A percentile compares a stretch with the other conserved stretches of the same genome.
Evolutionary conservation across 1,284 basidiomycete genomes (phyloP).

Genomic region (Boletus smithii): DNA sequence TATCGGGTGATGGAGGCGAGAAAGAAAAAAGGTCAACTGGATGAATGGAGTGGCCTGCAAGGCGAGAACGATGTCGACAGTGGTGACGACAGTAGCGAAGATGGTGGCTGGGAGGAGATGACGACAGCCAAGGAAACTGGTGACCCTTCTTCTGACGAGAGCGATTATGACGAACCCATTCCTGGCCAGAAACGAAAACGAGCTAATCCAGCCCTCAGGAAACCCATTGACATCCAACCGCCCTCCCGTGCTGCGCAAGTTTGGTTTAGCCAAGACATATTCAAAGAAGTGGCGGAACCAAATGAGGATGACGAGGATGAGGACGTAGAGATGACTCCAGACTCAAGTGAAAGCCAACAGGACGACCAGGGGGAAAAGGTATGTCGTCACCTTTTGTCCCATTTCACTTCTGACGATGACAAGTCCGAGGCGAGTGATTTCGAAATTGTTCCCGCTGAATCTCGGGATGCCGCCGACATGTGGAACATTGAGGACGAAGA

Average conservation of each 20-base stretch:
- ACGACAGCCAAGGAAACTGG: slow-evolving; percentile 60
- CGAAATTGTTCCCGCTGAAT: slow-evolving; percentile 31
- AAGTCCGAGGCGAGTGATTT: slow-evolving; percentile 25
- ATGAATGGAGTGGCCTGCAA: slow-evolving; percentile 78
- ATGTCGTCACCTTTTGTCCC: slow-evolving; percentile 9
- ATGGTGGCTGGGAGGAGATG: slow-evolving; percentile 77
- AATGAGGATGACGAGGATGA: slow-evolving; percentile 39
- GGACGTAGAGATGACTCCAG: slow-evolving; percentile 30
- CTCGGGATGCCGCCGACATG: slow-evolving; percentile 58
- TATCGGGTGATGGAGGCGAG: slow-evolving; percentile 85
- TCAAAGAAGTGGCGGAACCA: slow-evolving; percentile 61
- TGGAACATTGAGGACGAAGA: slow-evolving; percentile 86
- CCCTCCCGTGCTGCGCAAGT: slow-evolving; percentile 55
- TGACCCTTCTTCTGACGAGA: slow-evolving; percentile 59
- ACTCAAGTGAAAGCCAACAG: slow-evolving; percentile 13
- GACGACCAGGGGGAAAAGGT: slow-evolving; percentile 39
- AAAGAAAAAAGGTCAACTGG: slow-evolving; percentile 67
- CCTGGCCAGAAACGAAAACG: slow-evolving; percentile 43
- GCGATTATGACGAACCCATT: slow-evolving; percentile 43
- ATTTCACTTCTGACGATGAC: slow-evolving; percentile 16
- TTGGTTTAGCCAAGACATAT: slow-evolving; percentile 97
- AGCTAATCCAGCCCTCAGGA: slow-evolving; percentile 37
- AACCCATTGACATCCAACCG: slow-evolving; percentile 41
- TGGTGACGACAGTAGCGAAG: slow-evolving; percentile 46
- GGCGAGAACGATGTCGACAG: slow-evolving; percentile 47